Evolutionary conservation across 2,329 filamentous ascomycete species (phyloP).

Genomic region (Colletotrichum somersetense): DNA sequence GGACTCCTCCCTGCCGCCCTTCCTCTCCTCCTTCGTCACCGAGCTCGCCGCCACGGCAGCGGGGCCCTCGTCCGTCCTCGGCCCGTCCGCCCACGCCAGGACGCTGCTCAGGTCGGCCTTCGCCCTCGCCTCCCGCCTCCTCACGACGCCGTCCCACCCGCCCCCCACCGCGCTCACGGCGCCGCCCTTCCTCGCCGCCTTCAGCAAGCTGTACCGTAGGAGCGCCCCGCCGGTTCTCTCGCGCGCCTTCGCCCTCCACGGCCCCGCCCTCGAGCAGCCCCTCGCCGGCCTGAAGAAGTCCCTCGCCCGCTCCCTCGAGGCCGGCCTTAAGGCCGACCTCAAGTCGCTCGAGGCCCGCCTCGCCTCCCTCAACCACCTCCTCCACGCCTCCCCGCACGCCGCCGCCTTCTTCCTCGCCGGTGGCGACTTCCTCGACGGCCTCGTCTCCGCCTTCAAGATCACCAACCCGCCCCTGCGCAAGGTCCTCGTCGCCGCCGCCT

Average conservation of each 20-base stretch:
- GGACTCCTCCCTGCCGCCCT: constrained; percentile 67
- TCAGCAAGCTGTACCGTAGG: constrained; percentile 76
- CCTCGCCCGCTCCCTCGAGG: constrained; percentile 73
- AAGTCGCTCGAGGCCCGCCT: constrained; percentile 67
- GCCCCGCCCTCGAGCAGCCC: constrained; percentile 63
- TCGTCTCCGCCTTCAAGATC: constrained; percentile 74
- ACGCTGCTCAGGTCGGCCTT: constrained; percentile 74
- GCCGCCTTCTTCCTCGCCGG: constrained; percentile 80
- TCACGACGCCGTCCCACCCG: constrained; percentile 56
- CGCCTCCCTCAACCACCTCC: constrained; percentile 71
- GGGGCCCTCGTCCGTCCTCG: constrained; percentile 49
- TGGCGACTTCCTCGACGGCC: constrained; percentile 86
- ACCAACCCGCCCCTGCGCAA: constrained; percentile 74
- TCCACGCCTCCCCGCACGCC: constrained; percentile 70
- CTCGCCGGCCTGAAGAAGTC: constrained; percentile 71
- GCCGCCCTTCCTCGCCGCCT: constrained; percentile 77
- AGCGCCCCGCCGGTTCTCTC: constrained; percentile 68
- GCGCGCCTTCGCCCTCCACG: constrained; percentile 59
- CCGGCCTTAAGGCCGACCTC: constrained; percentile 67
- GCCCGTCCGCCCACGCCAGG: constrained; percentile 51
- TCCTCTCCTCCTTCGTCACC: constrained; percentile 76
- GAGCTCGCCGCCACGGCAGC: constrained; percentile 61
- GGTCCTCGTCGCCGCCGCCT: constrained; percentile 78
- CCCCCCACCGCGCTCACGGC: constrained; percentile 64
- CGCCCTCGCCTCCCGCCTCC: constrained; percentile 70